Percentiles rank a stretch among this genome's conserved stretches.
Evolutionary conservation across 1,139 yeast genomes (phyloP).

Genomic region (Magnusiomyces tetraspermus): DNA sequence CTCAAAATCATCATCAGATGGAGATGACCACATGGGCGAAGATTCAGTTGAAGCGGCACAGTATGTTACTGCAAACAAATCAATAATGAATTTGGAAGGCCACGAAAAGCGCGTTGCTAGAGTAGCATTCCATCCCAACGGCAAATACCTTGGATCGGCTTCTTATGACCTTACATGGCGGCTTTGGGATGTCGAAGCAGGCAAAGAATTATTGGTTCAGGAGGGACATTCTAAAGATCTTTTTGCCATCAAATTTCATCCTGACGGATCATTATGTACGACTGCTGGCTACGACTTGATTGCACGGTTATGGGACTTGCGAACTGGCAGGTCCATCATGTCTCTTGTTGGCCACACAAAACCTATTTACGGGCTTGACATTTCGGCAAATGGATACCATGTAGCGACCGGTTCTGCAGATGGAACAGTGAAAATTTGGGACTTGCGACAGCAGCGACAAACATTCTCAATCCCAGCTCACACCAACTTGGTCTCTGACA

Average conservation of each 20-base stretch:
- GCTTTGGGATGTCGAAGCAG: constrained; percentile 61
- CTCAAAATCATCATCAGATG: constrained; percentile 8
- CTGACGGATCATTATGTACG: constrained; percentile 68
- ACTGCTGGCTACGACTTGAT: constrained; percentile 77
- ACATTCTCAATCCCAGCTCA: constrained; percentile 64
- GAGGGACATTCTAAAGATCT: constrained; percentile 84
- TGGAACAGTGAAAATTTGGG: constrained; percentile 78
- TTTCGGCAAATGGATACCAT: constrained; percentile 69
- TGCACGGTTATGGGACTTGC: constrained; percentile 73
- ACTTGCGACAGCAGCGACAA: constrained; percentile 47
- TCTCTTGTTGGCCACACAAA: constrained; percentile 58
- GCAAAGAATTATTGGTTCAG: constrained; percentile 45
- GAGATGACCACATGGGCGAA: neutral
- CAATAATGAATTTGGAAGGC: constrained; percentile 25
- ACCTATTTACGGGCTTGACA: constrained; percentile 62
- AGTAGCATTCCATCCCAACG: constrained; percentile 59
- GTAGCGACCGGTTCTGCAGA: constrained; percentile 83
- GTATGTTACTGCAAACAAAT: constrained; percentile 9
- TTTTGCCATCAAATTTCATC: constrained; percentile 53
- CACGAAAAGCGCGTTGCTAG: constrained; percentile 54
- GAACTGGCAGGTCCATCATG: constrained; percentile 63
- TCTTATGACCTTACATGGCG: constrained; percentile 88
- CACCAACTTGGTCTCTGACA: constrained; percentile 58
- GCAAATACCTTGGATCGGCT: constrained; percentile 51
- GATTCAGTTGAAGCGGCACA: neutral